Evolutionary conservation across 2,329 filamentous ascomycete species (phyloP).

Genomic region (Aspergillus jensenii): DNA sequence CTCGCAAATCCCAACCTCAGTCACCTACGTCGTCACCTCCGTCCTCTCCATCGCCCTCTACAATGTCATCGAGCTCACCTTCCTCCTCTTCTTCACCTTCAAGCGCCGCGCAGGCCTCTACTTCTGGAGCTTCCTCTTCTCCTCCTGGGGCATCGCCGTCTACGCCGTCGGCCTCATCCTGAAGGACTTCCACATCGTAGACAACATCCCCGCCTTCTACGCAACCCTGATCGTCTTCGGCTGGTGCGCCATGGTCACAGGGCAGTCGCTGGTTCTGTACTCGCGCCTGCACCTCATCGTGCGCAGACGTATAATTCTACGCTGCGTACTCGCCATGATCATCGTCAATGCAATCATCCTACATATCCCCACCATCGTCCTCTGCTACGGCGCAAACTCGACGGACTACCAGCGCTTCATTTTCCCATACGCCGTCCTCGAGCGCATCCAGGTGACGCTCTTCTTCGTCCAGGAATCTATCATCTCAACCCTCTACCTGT

Average conservation of each 20-base stretch:
- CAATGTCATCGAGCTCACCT: conserved; percentile 48
- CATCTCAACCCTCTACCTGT: background rate
- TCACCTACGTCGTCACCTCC: conserved; percentile 29
- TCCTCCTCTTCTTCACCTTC: conserved; percentile 50
- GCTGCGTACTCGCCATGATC: conserved; percentile 56
- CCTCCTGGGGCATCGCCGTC: conserved; percentile 43
- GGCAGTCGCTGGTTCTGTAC: conserved; percentile 61
- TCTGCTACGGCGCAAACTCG: conserved; percentile 47
- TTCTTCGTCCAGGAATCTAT: background rate
- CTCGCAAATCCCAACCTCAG: background rate
- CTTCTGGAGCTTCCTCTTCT: conserved; percentile 49
- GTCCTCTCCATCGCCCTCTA: conserved; percentile 49
- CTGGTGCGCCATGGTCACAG: conserved; percentile 60
- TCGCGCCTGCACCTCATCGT: conserved; percentile 61
- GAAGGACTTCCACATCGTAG: conserved; percentile 40
- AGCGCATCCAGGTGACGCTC: conserved; percentile 12
- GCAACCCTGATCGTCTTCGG: conserved; percentile 49
- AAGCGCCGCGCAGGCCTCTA: conserved; percentile 46
- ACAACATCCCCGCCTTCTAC: conserved; percentile 24
- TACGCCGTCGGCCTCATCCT: conserved; percentile 48
- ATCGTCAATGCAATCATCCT: conserved; percentile 53
- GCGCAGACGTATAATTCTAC: conserved; percentile 47
- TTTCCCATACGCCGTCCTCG: conserved; percentile 41
- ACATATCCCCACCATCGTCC: conserved; percentile 53
- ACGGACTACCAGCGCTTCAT: conserved; percentile 13